Conservation (phyloP, 306 rosid genomes). For the Canavalia gladiata region DNA sequence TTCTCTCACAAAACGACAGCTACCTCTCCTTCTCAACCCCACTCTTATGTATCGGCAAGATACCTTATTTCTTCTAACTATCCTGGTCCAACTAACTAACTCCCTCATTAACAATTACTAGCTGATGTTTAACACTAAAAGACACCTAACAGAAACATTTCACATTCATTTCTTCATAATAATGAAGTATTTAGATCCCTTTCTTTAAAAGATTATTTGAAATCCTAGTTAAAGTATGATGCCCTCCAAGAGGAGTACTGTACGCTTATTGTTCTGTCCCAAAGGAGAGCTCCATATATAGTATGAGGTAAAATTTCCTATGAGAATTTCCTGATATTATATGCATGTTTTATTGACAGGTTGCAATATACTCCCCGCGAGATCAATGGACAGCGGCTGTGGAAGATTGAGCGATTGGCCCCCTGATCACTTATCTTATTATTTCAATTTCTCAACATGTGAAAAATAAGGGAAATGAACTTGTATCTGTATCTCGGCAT, state of each 20-base stretch:
- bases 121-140: background rate
- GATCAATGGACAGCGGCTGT: conserved; percentile 67
- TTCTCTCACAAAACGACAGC: background rate
- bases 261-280: background rate
- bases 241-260: background rate
- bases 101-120: background rate
- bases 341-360: conserved; percentile 63
- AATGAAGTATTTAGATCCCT: background rate
- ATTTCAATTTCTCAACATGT: conserved; percentile 47
- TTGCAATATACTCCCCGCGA: conserved; percentile 80
- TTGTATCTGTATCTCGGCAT: conserved; percentile 1
- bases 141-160: conserved; percentile 2
- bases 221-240: conserved; percentile 3
- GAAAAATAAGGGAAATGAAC: conserved; percentile 41
- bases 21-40: background rate
- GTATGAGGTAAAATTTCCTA: conserved; percentile 12
- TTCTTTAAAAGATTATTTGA: background rate
- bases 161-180: background rate
- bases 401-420: conserved; percentile 93
- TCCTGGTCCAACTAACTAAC: background rate
- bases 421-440: conserved; percentile 61
- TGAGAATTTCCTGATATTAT: conserved; percentile 39
- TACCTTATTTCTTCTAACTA: conserved; percentile 8
- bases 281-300: conserved; percentile 16
- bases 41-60: background rate